A percentile compares a stretch with the other conserved stretches of the same genome.
Evolutionary conservation across 768 basidiomycete species (phyloP).

Genomic region (Gloeopeniophorella convolvens): DNA sequence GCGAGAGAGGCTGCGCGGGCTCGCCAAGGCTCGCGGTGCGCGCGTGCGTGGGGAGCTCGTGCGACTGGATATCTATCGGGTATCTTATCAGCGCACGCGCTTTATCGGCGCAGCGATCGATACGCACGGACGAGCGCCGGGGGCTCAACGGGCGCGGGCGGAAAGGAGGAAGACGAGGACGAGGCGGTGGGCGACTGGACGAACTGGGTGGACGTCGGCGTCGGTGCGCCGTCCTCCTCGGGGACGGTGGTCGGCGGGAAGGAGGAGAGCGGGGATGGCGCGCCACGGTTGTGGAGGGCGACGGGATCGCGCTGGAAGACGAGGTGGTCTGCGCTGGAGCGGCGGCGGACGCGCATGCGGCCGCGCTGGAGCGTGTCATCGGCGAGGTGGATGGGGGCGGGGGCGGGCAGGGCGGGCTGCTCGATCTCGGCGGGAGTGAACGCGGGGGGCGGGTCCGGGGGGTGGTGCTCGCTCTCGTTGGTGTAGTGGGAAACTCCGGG

Average conservation of each 20-base stretch:
- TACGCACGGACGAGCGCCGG: neutral
- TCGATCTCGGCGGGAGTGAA: neutral
- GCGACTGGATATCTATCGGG: neutral
- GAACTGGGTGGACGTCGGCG: neutral
- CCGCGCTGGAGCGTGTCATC: conserved; percentile 19
- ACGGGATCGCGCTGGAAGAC: conserved; percentile 27
- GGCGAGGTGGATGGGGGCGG: neutral
- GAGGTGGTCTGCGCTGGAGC: conserved; percentile 30
- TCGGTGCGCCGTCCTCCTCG: conserved; percentile 2
- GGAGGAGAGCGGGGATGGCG: conserved; percentile 32
- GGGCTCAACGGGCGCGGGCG: neutral
- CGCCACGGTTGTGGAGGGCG: conserved; percentile 22
- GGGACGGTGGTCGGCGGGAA: conserved; percentile 17
- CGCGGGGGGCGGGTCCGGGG: conserved; percentile 24
- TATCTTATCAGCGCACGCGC: neutral
- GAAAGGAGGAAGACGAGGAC: neutral
- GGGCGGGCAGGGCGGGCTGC: neutral
- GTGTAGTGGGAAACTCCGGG: conserved; percentile 42
- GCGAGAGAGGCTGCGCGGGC: neutral
- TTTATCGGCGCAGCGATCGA: too few relatives aligned
- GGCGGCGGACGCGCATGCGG: conserved; percentile 23
- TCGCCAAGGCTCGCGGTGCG: neutral
- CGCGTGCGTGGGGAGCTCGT: neutral
- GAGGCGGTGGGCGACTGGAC: neutral
- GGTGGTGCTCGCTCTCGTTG: conserved; percentile 31